phyloP scores from a whole-genome alignment of 1,284 basidiomycete species.

The Ganoderma sp. region DNA sequence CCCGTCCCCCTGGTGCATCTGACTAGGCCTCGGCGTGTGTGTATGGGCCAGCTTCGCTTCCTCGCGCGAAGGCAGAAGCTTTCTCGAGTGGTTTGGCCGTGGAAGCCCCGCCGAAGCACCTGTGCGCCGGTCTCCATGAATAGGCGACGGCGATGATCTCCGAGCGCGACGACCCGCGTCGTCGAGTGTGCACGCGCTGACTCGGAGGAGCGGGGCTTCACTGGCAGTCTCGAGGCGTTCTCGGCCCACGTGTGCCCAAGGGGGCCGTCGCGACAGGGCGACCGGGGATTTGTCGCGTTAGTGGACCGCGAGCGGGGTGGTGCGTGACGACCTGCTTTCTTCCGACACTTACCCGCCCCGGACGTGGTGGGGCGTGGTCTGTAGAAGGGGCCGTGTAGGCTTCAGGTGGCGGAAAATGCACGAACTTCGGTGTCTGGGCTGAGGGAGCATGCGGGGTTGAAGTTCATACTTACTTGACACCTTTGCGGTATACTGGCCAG shows the following conservation, averaged over 20 bases:
- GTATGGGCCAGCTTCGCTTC: neutral
- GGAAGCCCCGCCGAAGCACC: slow-evolving; percentile 8
- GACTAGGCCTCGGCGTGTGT: neutral
- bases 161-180: neutral
- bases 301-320: neutral
- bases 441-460: neutral
- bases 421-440: neutral
- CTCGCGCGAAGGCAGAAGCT: neutral
- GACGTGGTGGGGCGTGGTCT: too few species aligned
- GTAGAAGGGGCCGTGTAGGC: neutral
- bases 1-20: neutral
- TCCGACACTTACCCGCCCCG: slow-evolving; percentile 12
- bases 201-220: too few species aligned
- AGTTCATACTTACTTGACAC: neutral
- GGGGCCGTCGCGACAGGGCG: neutral
- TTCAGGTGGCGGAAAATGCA: neutral
- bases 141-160: neutral
- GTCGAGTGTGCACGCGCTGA: neutral
- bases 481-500: neutral
- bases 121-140: neutral
- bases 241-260: slow-evolving; percentile 9
- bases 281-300: slow-evolving; percentile 11
- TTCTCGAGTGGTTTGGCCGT: slow-evolving; percentile 9
- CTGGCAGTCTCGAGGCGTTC: neutral
- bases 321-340: neutral